Evolutionary conservation across 2,329 filamentous ascomycete species (phyloP).

Genomic region (Plenodomus biglobosus): DNA sequence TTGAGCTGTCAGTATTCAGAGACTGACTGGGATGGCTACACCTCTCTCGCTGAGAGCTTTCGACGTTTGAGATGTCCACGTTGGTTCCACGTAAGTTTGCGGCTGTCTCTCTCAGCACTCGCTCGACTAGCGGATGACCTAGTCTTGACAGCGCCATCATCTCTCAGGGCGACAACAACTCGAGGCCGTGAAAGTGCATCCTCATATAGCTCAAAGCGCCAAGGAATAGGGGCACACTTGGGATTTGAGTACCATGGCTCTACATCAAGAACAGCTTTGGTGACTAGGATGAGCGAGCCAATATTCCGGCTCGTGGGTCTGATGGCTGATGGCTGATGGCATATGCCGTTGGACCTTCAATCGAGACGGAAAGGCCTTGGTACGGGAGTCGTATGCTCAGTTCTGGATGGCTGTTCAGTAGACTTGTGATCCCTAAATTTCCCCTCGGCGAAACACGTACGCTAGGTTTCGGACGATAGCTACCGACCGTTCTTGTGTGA

Average conservation of each 20-base stretch:
- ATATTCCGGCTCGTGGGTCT: constrained; percentile 61
- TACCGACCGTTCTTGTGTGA: constrained; percentile 62
- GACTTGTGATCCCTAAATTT: not conserved
- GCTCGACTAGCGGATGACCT: constrained; percentile 57
- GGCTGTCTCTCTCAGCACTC: constrained; percentile 49
- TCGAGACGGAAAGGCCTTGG: constrained; percentile 60
- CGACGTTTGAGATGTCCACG: constrained; percentile 51
- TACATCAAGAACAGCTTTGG: constrained; percentile 51
- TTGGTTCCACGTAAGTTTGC: too few relatives aligned
- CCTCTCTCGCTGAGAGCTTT: constrained; percentile 55
- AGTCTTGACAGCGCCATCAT: constrained; percentile 58
- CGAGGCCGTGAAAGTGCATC: constrained; percentile 49
- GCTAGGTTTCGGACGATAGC: constrained; percentile 57
- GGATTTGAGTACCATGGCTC: constrained; percentile 59
- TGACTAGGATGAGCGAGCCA: constrained; percentile 53
- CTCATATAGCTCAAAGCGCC: constrained; percentile 53
- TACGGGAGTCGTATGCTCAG: constrained; percentile 62
- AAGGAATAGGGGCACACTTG: constrained; percentile 56
- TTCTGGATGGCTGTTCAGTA: constrained; percentile 1
- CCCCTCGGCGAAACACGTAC: constrained; percentile 14
- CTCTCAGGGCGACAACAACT: constrained; percentile 53
- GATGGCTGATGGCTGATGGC: constrained; percentile 62
- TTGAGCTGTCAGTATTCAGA: constrained; percentile 71
- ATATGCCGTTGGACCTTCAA: constrained; percentile 66
- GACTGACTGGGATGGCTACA: constrained; percentile 59